Evolutionary conservation across 306 rosid species (phyloP).

Genomic region (Hylodesmum podocarpum): DNA sequence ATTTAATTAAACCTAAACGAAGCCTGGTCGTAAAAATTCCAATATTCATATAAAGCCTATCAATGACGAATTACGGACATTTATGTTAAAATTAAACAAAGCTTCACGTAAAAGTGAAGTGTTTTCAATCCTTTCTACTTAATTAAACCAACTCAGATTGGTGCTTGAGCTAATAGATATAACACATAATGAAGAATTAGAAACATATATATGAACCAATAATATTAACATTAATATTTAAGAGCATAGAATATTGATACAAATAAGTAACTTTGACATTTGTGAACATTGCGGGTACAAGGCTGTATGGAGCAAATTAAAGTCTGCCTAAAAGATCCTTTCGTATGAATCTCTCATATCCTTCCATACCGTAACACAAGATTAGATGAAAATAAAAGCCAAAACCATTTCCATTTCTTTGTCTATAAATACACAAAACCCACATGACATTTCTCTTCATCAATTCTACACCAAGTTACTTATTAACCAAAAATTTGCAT

Average conservation of each 20-base stretch:
- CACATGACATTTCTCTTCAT: slow-evolving; percentile 4
- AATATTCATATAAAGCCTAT: too few species aligned
- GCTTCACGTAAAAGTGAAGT: too few species aligned
- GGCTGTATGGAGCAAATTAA: slow-evolving; percentile 18
- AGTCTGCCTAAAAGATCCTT: slow-evolving; percentile 17
- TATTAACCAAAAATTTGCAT: background rate
- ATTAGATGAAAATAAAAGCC: background rate
- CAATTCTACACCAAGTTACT: slow-evolving; percentile 18
- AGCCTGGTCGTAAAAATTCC: too few species aligned
- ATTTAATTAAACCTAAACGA: too few species aligned
- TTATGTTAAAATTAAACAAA: too few species aligned
- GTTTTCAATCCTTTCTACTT: background rate
- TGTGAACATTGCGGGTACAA: background rate
- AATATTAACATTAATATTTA: background rate
- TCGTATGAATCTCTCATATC: slow-evolving; percentile 31
- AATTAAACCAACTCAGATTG: background rate
- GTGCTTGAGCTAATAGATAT: background rate
- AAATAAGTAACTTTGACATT: too few species aligned
- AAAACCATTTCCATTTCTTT: background rate
- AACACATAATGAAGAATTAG: background rate
- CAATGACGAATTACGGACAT: too few species aligned
- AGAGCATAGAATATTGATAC: background rate
- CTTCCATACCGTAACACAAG: slow-evolving; percentile 14
- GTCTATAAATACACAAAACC: slow-evolving; percentile 44
- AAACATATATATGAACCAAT: background rate